phyloP scores from a whole-genome alignment of 2,329 filamentous ascomycete species.

The Blastomyces silverae region DNA sequence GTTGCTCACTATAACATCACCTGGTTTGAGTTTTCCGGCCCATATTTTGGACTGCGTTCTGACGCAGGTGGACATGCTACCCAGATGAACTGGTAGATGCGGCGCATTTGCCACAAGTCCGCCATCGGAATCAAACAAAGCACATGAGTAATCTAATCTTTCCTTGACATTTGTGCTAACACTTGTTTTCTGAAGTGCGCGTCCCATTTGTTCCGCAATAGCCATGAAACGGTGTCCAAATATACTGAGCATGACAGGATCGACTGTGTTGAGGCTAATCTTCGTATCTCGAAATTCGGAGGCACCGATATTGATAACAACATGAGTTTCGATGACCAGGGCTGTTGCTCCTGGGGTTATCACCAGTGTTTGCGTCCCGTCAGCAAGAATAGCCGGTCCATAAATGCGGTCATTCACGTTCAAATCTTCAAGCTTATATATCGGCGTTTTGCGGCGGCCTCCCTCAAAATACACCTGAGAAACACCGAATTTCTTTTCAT shows the following conservation, averaged over 20 bases:
- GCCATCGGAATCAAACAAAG: slow-evolving; percentile 64
- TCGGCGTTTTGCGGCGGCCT: slow-evolving; percentile 66
- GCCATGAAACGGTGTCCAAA: slow-evolving; percentile 81
- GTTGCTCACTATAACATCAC: slow-evolving; percentile 77
- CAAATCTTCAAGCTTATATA: slow-evolving; percentile 75
- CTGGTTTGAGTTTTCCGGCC: slow-evolving; percentile 67
- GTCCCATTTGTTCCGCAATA: slow-evolving; percentile 78
- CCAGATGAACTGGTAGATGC: slow-evolving; percentile 70
- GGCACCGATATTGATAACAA: slow-evolving; percentile 69
- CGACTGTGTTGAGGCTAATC: slow-evolving; percentile 49
- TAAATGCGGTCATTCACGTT: slow-evolving; percentile 63
- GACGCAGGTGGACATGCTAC: slow-evolving; percentile 74
- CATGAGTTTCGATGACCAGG: slow-evolving; percentile 70
- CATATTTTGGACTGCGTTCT: slow-evolving; percentile 69
- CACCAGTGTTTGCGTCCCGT: slow-evolving; percentile 67
- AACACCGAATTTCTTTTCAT: slow-evolving; percentile 59
- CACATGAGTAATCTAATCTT: slow-evolving; percentile 69
- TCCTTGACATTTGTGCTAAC: slow-evolving; percentile 75
- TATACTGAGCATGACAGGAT: slow-evolving; percentile 70
- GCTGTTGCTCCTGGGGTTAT: slow-evolving; percentile 67
- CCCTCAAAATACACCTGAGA: slow-evolving; percentile 78
- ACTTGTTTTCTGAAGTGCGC: slow-evolving; percentile 70
- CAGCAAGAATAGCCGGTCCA: slow-evolving; percentile 80
- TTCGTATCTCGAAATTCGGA: slow-evolving; percentile 44
- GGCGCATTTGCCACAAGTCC: slow-evolving; percentile 70